Base-by-base conservation (phyloP, 768 basidiomycete species). In the Podaxis carcinomalis region DNA sequence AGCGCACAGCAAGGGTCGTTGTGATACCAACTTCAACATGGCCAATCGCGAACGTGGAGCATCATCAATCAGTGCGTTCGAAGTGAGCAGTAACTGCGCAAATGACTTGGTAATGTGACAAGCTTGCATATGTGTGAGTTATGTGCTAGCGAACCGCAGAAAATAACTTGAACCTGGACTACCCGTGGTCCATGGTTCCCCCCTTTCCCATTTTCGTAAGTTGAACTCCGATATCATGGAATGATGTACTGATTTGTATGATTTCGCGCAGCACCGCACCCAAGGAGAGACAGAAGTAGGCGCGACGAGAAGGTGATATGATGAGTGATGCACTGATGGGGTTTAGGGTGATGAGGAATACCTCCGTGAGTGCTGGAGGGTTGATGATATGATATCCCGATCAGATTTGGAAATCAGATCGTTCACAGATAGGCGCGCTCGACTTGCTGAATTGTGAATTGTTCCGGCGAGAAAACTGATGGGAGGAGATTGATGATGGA, bases 171-270 rank as follows among this genome's bases (percentile, higher is more conserved):
- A 36, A 49, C 44, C 56, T 39, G 44, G 32, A 5, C 35, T 28
- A 53, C 23, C 44, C n/a, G 35, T 19, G 35, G 32, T 50, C 35
- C 44, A 35, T 42, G 27, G 28, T 47, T 28, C n/a, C 28, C 23
- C 28, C 27, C 14, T 36, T 47, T 37, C 23, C 47, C 16, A 19
- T 50, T 57, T 36, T 50, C 32, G 47, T 23, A 6, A 16, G 10
- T n/a, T 44, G 47, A 50, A 36, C 49, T 36, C 57, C 50, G 57
- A 49, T 23, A 51, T 50, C 36, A 57, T 36, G 28, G 35, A 57
- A 50, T 57, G 56, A 57, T 57, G 57, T 25, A 57, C 57, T 50
- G 47, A 50, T 57, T 37, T 57, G 57, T 47, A 46, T 57, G 35
- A 23, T 57, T 39, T 50, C 21, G 23, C 25, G 21, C 28, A 36